These are phyloP conservation scores for Citrus australasica DNA, from an alignment of 345 rosid species.

Conservation along the genomic window DNA sequence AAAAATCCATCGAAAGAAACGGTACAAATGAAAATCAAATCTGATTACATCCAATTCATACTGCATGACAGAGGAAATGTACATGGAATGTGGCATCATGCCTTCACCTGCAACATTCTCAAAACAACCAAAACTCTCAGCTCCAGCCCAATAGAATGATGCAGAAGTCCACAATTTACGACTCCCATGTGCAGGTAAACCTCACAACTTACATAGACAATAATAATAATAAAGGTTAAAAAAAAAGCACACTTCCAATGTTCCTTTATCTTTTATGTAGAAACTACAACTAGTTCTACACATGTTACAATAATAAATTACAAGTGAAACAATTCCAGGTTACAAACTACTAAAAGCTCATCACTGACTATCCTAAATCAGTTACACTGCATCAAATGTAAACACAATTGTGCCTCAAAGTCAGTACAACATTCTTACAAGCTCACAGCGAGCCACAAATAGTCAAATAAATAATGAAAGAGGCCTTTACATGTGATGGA, in stretches of 20 bases:
- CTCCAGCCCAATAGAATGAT: conserved; percentile 9
- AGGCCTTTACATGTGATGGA: conserved; percentile 27
- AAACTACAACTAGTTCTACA: neutral
- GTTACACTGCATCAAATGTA: conserved; percentile 18
- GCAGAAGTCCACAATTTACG: conserved; percentile 9
- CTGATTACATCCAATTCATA: neutral
- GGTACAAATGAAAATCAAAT: neutral
- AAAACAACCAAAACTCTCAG: conserved; percentile 3
- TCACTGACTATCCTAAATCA: conserved; percentile 12
- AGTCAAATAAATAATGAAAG: conserved; percentile 18
- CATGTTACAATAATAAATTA: conserved; percentile 23
- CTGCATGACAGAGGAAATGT: neutral
- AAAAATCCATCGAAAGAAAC: neutral
- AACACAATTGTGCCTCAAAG: conserved; percentile 18
- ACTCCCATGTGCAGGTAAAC: neutral
- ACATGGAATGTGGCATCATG: neutral
- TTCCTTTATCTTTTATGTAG: neutral
- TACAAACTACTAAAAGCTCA: conserved; percentile 17
- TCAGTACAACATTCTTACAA: conserved; percentile 28
- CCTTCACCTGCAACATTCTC: neutral
- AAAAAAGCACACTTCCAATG: neutral
- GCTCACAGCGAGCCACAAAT: conserved; percentile 16
- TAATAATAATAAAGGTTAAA: neutral
- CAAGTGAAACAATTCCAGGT: conserved; percentile 12
- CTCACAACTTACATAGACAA: conserved; percentile 4